A percentile compares a stretch with the other conserved stretches of the same genome.
Conservation (phyloP, 306 rosid genomes). For the Glycine tomentella region DNA sequence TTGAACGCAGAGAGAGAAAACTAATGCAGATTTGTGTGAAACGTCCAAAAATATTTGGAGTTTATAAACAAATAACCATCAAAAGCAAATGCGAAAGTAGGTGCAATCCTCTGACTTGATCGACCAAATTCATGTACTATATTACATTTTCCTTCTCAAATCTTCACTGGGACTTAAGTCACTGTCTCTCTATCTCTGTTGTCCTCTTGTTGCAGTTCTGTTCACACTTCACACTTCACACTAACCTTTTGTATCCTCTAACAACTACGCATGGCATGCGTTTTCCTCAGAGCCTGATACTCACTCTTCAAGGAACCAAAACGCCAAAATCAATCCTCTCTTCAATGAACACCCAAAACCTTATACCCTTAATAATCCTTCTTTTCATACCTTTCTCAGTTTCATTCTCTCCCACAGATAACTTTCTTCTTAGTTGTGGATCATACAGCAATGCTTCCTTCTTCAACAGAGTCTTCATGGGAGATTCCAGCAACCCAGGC, state of each 20-base stretch:
- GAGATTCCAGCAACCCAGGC: conserved; percentile 60
- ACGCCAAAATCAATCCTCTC: conserved; percentile 39
- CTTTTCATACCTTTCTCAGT: conserved; percentile 51
- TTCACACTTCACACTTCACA: conserved; percentile 18
- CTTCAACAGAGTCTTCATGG: conserved; percentile 63
- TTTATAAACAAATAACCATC: conserved; percentile 14
- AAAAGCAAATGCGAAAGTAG: conserved; percentile 33
- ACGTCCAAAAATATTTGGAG: conserved; percentile 32
- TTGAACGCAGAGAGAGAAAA: not conserved
- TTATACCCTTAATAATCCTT: conserved; percentile 30
- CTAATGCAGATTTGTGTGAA: conserved; percentile 33
- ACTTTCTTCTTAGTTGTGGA: conserved; percentile 85
- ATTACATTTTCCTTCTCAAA: conserved; percentile 34
- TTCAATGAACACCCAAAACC: conserved; percentile 58
- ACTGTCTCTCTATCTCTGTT: conserved; percentile 40
- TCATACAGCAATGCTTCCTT: conserved; percentile 63
- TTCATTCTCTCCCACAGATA: conserved; percentile 73
- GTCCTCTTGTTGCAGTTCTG: conserved; percentile 42
- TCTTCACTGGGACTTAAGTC: conserved; percentile 37
- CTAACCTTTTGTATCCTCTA: conserved; percentile 2
- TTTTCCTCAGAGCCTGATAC: conserved; percentile 24
- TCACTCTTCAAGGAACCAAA: conserved; percentile 39
- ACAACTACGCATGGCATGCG: conserved; percentile 9
- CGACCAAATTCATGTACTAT: conserved; percentile 41
- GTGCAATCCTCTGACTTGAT: conserved; percentile 44